Base-by-base conservation (phyloP, 257 asterid species). In the Primulina huaijiensis region DNA sequence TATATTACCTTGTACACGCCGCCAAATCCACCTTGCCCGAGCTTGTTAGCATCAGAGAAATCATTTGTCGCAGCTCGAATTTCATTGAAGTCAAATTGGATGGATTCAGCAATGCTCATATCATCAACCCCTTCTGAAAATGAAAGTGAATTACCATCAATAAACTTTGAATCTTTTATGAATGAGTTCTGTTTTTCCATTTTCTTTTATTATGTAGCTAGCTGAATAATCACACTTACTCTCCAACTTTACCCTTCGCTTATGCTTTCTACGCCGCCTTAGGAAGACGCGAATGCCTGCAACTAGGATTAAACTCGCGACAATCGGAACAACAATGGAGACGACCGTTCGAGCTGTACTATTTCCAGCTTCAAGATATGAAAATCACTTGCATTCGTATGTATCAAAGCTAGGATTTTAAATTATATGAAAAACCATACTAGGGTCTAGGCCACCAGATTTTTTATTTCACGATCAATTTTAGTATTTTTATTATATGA, bases 1-100 rank as follows among this genome's bases (percentile, higher is more conserved):
- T 33, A 6, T 33, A 9, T 29, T 6, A 73, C 76, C 82, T 70
- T 78, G 69, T 74, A 74, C 2, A 74, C 78, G 3, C 17, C 1
- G 1, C 79, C 79, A 61, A 78, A 73, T 52, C 75, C 75, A 8
- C 73, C 73, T 68, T 27, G 76, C 14, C 76, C 78, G 25, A 78
- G 38, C 61, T n/a, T 74, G 23, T 65, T 69, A 0, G 21, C 67
- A 1, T 2, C 19, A 46, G 56, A 46, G 56, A 74, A 78, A 60
- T 74, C 70, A 53, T 72, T 31, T 0, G 82, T 74, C 5, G 76
- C 75, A 21, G 61, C 60, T 78, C 71, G 76, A 50, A 74, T 65
- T 20, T 21, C 65, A 59, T 25, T 60, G 6, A 74, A 56, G 0
- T 71, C 19, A 65, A 35, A 60, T 20, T 61, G 71, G 46, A 70